Base-by-base conservation (phyloP, 768 basidiomycete species). In the Phylloporus arenicola region DNA sequence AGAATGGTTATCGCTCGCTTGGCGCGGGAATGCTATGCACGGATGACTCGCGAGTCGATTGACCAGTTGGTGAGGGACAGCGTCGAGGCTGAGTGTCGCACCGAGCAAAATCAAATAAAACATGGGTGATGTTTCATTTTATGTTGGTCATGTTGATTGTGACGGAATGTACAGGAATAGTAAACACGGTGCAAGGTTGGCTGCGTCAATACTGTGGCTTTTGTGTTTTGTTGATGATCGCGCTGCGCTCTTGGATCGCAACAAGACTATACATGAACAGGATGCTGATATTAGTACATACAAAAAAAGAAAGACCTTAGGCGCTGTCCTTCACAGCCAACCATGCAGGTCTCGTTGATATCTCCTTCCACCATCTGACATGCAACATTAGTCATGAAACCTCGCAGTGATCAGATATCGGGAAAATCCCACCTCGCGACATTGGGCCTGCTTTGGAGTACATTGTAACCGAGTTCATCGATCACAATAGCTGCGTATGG, bases 301-400 rank as follows among this genome's bases (percentile, higher is more conserved):
- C 7, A 37, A 19, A 10, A n/a, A n/a, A 35, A 7, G 33, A 30
- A 12, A 46, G 20, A 19, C 38, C 30, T 20, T 27, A 67, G 27
- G 65, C 67, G 1, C 65, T 69, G 19, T 64, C 63, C 59, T 74
- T 74, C 33, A 78, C 74, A 0, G 72, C 70, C 47, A 60, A 54
- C 80, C 80, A 82, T 2, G 79, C 67, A 12, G 71, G 64, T 44
- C 79, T 69, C 13, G 72, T 64, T 11, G 67, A 64, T 41, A 82
- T 63, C 17, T 72, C 77, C 48, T 74, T 71, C 73, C 74, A 81
- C 80, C 80, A 82, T 65, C 78, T 74, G 48, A 19, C 30, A 34
- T n/a, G 6, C 29, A 6, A 3, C 22, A 16, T 45, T 10, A 53
- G 33, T 10, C 14, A 22, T 10, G 31, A 16, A 16, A 14, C 20